Base-by-base conservation (phyloP, 2,329 filamentous ascomycete genomes). In the Bipolaris victoriae region DNA sequence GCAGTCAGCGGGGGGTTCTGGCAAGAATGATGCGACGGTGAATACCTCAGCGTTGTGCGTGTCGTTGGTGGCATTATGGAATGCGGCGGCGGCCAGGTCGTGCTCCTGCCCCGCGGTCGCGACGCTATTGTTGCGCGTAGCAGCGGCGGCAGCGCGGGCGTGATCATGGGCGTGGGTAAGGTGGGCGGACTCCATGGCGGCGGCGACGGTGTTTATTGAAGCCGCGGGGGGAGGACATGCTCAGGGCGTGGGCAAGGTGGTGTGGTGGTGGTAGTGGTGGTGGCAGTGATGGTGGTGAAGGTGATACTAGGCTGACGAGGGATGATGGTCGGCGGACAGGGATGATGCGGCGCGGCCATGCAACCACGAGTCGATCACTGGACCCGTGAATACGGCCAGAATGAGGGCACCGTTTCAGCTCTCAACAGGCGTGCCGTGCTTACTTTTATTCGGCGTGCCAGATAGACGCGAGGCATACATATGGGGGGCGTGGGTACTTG, bases 91-190 rank as follows among this genome's bases (percentile, higher is more conserved):
- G 36, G 95, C 95, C 55, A 90, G 83, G 51, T 93, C 88, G 78
- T 98, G 94, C 76, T 97, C 91, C 70, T 90, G 90, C 71, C 92
- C 90, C 61, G 94, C 94, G 46, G 91, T 88, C 6, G 89, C 89
- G 54, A 91, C 91, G 73, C 95, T 88, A 53, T 83, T 81, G 64
- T 84, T 84, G 62, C 83, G 82, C 33, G 85, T 87, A 53, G 93
- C 91, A 22, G 88, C 83, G 22, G 91, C 88, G 41, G 94, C 93
- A 70, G 91, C 93, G 69, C 88, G 88, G 49, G 92, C 93, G 79
- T 97, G 92, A 66, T 94, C 89, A 78, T 97, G 91, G 61, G 93
- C 94, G 86, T 89, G 82, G 69, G 84, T 88, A 64, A 92, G 77
- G 41, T 88, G 84, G 55, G 90, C 85, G 29, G 84, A 81, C 72